These are phyloP conservation scores for Shiraia sp. DNA, from an alignment of 2,329 filamentous ascomycete genomes.

Conservation along the genomic window DNA sequence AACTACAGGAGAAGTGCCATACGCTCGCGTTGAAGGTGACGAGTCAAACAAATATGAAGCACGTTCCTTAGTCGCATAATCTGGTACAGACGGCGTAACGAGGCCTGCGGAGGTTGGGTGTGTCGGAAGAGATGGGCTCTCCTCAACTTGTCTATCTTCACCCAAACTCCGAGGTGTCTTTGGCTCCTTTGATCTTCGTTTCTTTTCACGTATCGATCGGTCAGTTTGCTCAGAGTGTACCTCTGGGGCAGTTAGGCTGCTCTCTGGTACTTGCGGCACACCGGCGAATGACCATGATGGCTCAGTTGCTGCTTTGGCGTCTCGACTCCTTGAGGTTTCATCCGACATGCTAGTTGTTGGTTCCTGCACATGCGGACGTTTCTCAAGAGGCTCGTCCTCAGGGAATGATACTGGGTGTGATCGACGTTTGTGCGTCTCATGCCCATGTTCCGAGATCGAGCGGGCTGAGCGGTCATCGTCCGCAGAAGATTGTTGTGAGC, in stretches of 20 bases:
- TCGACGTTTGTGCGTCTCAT: conserved; percentile 37
- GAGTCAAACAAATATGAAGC: conserved; percentile 43
- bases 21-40: conserved; percentile 41
- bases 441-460: no score
- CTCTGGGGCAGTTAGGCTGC: conserved; percentile 17
- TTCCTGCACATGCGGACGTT: conserved; percentile 21
- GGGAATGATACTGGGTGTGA: conserved; percentile 37
- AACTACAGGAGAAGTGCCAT: conserved; percentile 31
- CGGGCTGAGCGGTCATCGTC: no score
- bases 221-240: conserved; percentile 21
- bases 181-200: conserved; percentile 25
- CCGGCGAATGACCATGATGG: conserved; percentile 43
- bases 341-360: conserved; percentile 3
- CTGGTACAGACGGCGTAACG: conserved; percentile 32
- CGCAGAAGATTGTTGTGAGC: conserved; percentile 1
- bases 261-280: conserved; percentile 52
- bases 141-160: conserved; percentile 12
- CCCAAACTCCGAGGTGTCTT: conserved; percentile 18
- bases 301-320: conserved; percentile 17
- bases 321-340: conserved; percentile 9
- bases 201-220: conserved; percentile 12
- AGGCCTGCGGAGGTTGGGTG: conserved; percentile 12
- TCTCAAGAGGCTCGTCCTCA: conserved; percentile 39
- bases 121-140: conserved; percentile 36
- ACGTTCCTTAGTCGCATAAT: conserved; percentile 42